Evolutionary conservation across 1,284 basidiomycete species (phyloP).

Genomic region (Ganoderma lingzhi): DNA sequence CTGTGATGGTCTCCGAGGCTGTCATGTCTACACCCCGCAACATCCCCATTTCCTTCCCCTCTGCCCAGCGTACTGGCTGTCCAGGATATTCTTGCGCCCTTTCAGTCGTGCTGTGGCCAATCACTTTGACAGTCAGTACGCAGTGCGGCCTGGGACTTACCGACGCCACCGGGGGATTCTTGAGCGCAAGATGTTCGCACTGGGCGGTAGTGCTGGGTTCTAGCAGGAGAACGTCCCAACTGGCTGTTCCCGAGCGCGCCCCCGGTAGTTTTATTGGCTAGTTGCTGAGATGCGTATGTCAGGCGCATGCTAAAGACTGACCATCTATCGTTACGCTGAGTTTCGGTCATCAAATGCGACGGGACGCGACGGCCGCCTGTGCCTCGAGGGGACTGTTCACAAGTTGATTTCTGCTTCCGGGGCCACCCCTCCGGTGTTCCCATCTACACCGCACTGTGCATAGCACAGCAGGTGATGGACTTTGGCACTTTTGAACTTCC

Average conservation of each 20-base stretch:
- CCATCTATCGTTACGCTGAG: not conserved
- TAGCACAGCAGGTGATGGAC: not conserved
- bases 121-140: slow-evolving; percentile 7
- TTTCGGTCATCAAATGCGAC: not conserved
- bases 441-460: not conserved
- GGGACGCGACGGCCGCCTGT: not conserved
- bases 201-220: not conserved
- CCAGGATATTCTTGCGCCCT: not conserved
- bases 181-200: slow-evolving; percentile 1
- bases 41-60: not conserved
- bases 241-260: not conserved
- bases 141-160: slow-evolving; percentile 3
- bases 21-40: not conserved
- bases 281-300: not conserved
- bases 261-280: not conserved
- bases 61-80: not conserved
- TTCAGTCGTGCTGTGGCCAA: not conserved
- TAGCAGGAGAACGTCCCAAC: not conserved
- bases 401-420: not conserved
- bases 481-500: not conserved
- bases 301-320: not conserved
- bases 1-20: not conserved
- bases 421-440: not conserved
- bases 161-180: slow-evolving; percentile 14
- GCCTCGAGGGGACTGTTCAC: not conserved